Base-by-base conservation (phyloP, 2,329 filamentous ascomycete species). In the Volutella citrinella region DNA sequence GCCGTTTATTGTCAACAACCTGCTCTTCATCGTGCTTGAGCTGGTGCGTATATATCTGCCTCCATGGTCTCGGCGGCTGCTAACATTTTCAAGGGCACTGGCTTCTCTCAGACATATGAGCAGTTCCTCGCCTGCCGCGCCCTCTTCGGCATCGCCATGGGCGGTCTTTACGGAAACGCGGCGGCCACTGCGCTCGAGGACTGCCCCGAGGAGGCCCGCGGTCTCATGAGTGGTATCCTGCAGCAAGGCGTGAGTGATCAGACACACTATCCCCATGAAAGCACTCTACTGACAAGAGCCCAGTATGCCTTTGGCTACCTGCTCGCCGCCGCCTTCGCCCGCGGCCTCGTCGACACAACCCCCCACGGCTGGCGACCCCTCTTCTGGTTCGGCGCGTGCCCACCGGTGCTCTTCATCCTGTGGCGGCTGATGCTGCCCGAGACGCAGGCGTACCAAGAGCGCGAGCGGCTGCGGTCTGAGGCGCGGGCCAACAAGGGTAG, bases 351-450 rank as follows among this genome's bases (percentile, higher is more conserved):
- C 30, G 67, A 85, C 59, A 93, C 87, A 2, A 91, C 87, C 1
- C 60, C 78, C 2, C 82, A 94, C 55, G 80, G 74, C 32, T 95
- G 89, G 89, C 73, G 89, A 7, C 87, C 88, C 1, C 69, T 95
- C 1, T 95, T 82, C 69, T 95, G 89, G 88, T 95, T 95, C 59
- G 88, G 82, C 10, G 87, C 88, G 6, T 76, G 82, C 22, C 86
- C 87, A 1, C 89, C 89, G 0, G 72, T 89, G 3, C 60, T 95
- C 19, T 83, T 95, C 61, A 95, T 95, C 54, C 53, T 80, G 34
- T 88, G 85, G 69, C 82, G 89, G 20, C 66, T 91, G 15, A 78
- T 74, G 56, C 72, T 95, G 3, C 84, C 86, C 6, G 89, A 95
- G 65, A 95, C 88, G 0, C 65, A 84, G 27, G 75, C 80, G 1